Conservation (phyloP, 2,329 filamentous ascomycete genomes). For the Chaetomium sp. region DNA sequence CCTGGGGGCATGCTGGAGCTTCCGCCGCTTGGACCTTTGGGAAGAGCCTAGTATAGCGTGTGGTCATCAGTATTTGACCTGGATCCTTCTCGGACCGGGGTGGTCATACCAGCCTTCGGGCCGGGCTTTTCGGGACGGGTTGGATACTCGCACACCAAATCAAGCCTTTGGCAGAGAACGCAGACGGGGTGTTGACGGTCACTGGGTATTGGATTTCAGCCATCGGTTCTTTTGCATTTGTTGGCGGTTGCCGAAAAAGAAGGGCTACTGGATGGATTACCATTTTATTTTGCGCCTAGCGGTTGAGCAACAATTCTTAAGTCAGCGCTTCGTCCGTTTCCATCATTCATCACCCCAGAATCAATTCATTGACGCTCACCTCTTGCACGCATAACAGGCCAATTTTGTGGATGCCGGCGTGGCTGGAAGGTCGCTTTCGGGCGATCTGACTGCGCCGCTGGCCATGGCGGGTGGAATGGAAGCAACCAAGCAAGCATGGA, state of each 20-base stretch:
- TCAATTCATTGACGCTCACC: background rate
- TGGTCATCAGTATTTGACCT: background rate
- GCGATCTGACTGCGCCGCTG: background rate
- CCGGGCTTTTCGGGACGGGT: background rate
- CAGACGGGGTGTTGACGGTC: constrained; percentile 5
- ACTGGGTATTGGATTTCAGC: background rate
- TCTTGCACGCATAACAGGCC: constrained; percentile 8
- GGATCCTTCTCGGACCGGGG: background rate
- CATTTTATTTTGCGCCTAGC: constrained; percentile 7
- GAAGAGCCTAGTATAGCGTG: background rate
- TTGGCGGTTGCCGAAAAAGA: background rate
- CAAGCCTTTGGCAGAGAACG: background rate
- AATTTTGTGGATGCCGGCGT: background rate
- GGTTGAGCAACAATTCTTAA: background rate
- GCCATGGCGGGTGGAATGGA: background rate
- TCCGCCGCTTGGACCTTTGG: background rate
- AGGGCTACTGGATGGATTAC: background rate
- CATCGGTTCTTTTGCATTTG: too few relatives aligned
- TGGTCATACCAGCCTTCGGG: background rate
- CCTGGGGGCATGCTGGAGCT: background rate
- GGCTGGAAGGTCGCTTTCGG: background rate
- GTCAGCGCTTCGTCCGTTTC: background rate
- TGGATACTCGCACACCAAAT: constrained; percentile 3
- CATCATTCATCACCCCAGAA: background rate
- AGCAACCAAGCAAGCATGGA: background rate